phyloP scores from a whole-genome alignment of 352 stramenopile species.

The Thalassiosira mediterranea region DNA sequence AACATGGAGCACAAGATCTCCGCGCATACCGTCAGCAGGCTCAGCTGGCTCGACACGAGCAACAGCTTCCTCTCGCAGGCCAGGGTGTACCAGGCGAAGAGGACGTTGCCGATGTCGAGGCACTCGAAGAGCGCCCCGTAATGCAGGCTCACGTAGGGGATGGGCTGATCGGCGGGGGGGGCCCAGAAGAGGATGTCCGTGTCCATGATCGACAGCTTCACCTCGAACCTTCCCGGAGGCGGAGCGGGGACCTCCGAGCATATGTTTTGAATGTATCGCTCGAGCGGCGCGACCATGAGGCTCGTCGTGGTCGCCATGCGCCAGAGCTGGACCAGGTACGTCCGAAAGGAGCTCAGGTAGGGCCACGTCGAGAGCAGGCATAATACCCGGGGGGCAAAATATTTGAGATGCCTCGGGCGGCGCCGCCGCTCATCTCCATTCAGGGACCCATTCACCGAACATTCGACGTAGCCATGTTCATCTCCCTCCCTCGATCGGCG shows the following conservation, averaged over 20 bases:
- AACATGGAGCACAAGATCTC: conserved; percentile 74
- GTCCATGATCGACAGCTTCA: conserved; percentile 75
- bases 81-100: conserved; percentile 76
- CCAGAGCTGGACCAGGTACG: conserved; percentile 94
- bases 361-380: conserved; percentile 94
- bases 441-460: background rate
- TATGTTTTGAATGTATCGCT: conserved; percentile 97
- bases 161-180: conserved; percentile 76
- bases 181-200: conserved; percentile 79
- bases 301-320: conserved; percentile 73
- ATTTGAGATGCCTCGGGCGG: conserved; percentile 11
- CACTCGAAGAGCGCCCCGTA: conserved; percentile 82
- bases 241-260: conserved; percentile 94
- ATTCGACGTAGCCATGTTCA: background rate
- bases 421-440: background rate
- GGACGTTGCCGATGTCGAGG: conserved; percentile 76
- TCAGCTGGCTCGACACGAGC: conserved; percentile 65
- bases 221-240: conserved; percentile 85
- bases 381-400: conserved; percentile 92
- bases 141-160: conserved; percentile 77
- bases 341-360: conserved; percentile 92
- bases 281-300: conserved; percentile 87
- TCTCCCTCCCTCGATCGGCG: background rate
- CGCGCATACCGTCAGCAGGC: conserved; percentile 70
- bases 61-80: conserved; percentile 80